Base-by-base conservation (phyloP, 1,284 basidiomycete genomes). In the Puccinia hordei region DNA sequence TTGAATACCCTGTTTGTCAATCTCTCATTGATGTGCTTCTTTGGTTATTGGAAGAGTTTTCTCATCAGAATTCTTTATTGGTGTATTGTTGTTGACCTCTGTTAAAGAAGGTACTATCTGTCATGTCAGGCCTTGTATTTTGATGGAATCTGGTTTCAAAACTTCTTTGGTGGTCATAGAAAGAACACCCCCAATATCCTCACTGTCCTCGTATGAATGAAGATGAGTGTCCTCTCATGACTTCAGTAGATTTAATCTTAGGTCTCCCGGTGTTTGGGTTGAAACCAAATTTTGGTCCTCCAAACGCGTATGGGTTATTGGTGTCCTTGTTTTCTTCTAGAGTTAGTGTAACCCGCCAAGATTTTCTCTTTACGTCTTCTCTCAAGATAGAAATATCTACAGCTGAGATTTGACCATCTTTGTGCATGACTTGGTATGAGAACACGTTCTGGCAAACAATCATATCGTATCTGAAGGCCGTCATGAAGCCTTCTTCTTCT, bases 391-490 rank as follows among this genome's bases (percentile, higher is more conserved):
- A 30, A 1, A 71, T 71, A 30, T 71, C 13, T 1, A 19, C 6
- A 0, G 46, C 46, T 24, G 17, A 71, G 15, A 8, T 5, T 0
- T 0, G 9, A 0, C 19, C 27, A 2, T 27, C 24, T 0, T 24
- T 38, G 13, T 6, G 17, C n/a, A 0, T 13, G 12, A 74, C n/a
- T 19, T n/a, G 17, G 38, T 74, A 38, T 0, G 35, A n/a, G 41
- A 61, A 61, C 1, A 41, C 15, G 35, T 74, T 74, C 13, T 44
- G 9, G 1, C 73, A 9, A 17, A 74, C 17, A 17, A 27, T 10
- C 6, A 63, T 44, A 53, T 73, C 72, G 41, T 74, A 74, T 6
- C 57, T 35, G 38, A 74, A 57, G 2, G 19, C 73, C 22, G 22
- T 22, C 57, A 74, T n/a, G 15, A 59, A 74, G 0, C 46, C 17